Percentiles rank a stretch among this genome's conserved stretches.
These are phyloP conservation scores for Lasiosphaeria miniovina DNA, from an alignment of 495 filamentous ascomycete genomes.

Conservation along the genomic window DNA sequence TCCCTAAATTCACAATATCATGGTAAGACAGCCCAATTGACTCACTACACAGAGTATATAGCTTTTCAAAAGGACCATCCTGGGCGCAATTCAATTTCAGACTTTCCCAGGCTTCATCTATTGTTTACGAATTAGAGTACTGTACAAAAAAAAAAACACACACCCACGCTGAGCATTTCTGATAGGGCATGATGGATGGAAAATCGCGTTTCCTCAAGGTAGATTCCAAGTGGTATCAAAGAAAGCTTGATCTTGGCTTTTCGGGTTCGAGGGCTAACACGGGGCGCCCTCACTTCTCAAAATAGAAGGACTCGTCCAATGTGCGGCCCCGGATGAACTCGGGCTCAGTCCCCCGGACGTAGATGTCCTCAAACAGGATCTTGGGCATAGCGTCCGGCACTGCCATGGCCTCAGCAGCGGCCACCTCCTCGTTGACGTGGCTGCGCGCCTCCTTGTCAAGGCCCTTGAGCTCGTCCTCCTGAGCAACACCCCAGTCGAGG, in stretches of 20 bases:
- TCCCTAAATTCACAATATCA: too few relatives aligned
- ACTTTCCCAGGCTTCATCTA: constrained; percentile 18
- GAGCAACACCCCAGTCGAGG: constrained; percentile 86
- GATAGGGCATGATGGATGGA: constrained; percentile 5
- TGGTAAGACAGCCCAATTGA: too few relatives aligned
- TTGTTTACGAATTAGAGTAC: constrained; percentile 22
- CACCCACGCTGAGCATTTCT: background rate
- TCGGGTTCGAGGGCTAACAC: background rate
- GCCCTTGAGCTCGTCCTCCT: constrained; percentile 94
- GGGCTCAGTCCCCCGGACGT: constrained; percentile 88
- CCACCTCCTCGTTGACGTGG: constrained; percentile 86
- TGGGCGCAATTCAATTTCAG: constrained; percentile 21
- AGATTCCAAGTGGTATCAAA: constrained; percentile 1
- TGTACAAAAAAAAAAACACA: constrained; percentile 20
- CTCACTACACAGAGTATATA: background rate
- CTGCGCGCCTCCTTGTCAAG: constrained; percentile 89
- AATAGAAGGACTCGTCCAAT: constrained; percentile 93
- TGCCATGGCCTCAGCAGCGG: constrained; percentile 80
- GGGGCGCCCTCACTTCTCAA: constrained; percentile 25
- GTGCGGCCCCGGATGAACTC: constrained; percentile 85
- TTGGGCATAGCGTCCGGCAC: constrained; percentile 70
- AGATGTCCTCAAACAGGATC: constrained; percentile 95
- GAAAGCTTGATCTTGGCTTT: background rate
- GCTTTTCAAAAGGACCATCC: background rate
- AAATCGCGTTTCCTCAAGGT: background rate